These are phyloP conservation scores for Citrus maxima DNA, from an alignment of 345 rosid genomes.

Conservation along the genomic window DNA sequence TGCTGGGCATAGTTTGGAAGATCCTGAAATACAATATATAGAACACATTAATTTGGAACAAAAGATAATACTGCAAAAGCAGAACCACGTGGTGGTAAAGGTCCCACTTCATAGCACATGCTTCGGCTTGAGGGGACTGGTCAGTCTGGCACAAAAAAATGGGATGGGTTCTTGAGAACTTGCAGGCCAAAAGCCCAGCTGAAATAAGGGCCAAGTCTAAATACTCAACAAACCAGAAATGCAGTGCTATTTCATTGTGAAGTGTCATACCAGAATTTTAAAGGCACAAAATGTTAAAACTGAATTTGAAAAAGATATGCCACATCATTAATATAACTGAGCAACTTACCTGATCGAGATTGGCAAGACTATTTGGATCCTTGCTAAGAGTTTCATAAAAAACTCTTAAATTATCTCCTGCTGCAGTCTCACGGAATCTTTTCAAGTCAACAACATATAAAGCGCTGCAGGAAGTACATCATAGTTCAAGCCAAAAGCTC, in stretches of 20 bases:
- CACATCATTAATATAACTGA: neutral
- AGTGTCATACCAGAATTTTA: neutral
- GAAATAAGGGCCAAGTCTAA: neutral
- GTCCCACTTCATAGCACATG: neutral
- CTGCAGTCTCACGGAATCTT: slow-evolving; percentile 93
- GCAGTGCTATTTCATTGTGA: no score
- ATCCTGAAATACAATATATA: slow-evolving; percentile 59
- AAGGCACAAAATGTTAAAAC: neutral
- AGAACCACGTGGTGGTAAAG: neutral
- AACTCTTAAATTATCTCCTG: slow-evolving; percentile 95
- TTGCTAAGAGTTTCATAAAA: slow-evolving; percentile 98
- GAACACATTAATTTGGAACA: slow-evolving; percentile 12
- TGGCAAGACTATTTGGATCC: slow-evolving; percentile 97
- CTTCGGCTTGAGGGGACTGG: neutral
- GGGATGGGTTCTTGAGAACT: neutral
- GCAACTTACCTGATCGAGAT: slow-evolving; percentile 79
- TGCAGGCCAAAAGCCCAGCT: neutral
- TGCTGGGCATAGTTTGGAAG: slow-evolving; percentile 99
- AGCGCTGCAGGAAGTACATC: slow-evolving; percentile 56
- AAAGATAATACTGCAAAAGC: neutral
- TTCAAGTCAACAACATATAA: slow-evolving; percentile 92
- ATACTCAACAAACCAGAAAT: neutral
- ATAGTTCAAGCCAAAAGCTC: slow-evolving; percentile 22
- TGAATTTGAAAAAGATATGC: neutral
- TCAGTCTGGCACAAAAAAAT: neutral